phyloP scores from a whole-genome alignment of 768 basidiomycete species.

The Lentinula aciculospora region DNA sequence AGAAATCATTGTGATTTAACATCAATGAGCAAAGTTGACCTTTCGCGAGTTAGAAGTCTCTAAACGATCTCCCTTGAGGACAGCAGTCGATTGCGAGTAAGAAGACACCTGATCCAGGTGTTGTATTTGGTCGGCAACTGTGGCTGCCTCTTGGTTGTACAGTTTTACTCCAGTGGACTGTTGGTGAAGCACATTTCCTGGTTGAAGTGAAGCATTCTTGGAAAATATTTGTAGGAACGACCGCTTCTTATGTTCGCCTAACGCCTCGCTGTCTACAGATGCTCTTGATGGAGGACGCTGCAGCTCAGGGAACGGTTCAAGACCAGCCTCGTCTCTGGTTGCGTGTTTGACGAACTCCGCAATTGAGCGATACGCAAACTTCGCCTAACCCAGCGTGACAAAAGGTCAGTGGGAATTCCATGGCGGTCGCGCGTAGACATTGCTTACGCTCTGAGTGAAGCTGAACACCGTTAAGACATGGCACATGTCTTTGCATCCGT shows the following conservation, averaged over 20 bases:
- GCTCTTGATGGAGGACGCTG: slow-evolving; percentile 23
- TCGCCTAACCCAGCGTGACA: too few species aligned
- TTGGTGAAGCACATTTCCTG: not conserved
- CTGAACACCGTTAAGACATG: slow-evolving; percentile 73
- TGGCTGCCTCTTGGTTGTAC: slow-evolving; percentile 23
- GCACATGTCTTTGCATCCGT: slow-evolving; percentile 47
- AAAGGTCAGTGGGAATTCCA: too few species aligned
- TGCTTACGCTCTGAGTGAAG: slow-evolving; percentile 51
- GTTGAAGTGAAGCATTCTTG: slow-evolving; percentile 7
- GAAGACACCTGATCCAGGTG: not conserved
- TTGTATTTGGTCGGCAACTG: slow-evolving; percentile 21
- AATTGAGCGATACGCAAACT: slow-evolving; percentile 54
- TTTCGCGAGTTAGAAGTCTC: not conserved
- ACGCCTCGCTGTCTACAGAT: slow-evolving; percentile 15
- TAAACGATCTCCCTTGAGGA: not conserved
- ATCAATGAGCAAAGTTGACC: not conserved
- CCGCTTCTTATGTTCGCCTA: not conserved
- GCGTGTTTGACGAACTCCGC: slow-evolving; percentile 54
- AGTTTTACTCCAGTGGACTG: slow-evolving; percentile 17
- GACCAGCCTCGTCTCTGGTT: slow-evolving; percentile 28
- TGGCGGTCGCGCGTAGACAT: too few species aligned
- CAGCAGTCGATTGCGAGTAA: not conserved
- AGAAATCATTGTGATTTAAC: not conserved
- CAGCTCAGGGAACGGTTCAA: slow-evolving; percentile 42
- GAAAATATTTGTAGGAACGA: not conserved